phyloP scores from a whole-genome alignment of 2,329 filamentous ascomycete genomes.

The Bipolaris oryzae region DNA sequence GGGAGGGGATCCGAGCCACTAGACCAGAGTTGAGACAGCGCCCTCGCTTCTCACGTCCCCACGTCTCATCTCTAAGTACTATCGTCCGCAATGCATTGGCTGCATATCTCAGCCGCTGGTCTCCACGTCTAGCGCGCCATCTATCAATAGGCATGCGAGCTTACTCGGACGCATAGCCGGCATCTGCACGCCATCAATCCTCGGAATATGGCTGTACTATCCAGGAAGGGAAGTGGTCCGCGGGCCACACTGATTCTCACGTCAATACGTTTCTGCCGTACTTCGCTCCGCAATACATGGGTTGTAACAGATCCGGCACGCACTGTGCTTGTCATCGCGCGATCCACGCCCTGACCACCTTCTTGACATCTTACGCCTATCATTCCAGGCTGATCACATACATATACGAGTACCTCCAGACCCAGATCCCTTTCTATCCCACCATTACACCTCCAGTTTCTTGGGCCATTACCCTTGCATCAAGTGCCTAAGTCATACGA shows the following conservation, averaged over 20 bases:
- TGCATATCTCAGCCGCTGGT: slow-evolving; percentile 41
- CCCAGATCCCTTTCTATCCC: slow-evolving; percentile 26
- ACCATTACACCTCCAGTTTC: slow-evolving; percentile 34
- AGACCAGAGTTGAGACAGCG: slow-evolving; percentile 47
- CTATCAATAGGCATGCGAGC: slow-evolving; percentile 49
- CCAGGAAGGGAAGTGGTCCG: slow-evolving; percentile 42
- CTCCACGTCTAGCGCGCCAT: slow-evolving; percentile 41
- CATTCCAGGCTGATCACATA: slow-evolving; percentile 32
- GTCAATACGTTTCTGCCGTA: slow-evolving; percentile 50
- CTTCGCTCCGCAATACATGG: slow-evolving; percentile 48
- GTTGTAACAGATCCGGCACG: slow-evolving; percentile 48
- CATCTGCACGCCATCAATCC: slow-evolving; percentile 44
- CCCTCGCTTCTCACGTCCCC: slow-evolving; percentile 37
- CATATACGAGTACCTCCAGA: slow-evolving; percentile 44
- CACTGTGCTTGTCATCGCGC: slow-evolving; percentile 45
- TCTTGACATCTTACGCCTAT: slow-evolving; percentile 34
- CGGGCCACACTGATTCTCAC: slow-evolving; percentile 47
- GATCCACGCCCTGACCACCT: slow-evolving; percentile 41
- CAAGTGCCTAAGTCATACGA: slow-evolving; percentile 16
- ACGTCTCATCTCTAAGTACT: slow-evolving; percentile 48
- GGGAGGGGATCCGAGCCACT: slow-evolving; percentile 47
- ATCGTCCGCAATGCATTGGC: slow-evolving; percentile 46
- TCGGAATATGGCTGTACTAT: slow-evolving; percentile 45
- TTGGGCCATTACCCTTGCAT: slow-evolving; percentile 28
- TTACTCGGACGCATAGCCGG: slow-evolving; percentile 44